Evolutionary conservation across 2,329 filamentous ascomycete genomes (phyloP), one percentile per base, ranked within the genome.

Genomic region (Fusarium keratoplasticum): DNA sequence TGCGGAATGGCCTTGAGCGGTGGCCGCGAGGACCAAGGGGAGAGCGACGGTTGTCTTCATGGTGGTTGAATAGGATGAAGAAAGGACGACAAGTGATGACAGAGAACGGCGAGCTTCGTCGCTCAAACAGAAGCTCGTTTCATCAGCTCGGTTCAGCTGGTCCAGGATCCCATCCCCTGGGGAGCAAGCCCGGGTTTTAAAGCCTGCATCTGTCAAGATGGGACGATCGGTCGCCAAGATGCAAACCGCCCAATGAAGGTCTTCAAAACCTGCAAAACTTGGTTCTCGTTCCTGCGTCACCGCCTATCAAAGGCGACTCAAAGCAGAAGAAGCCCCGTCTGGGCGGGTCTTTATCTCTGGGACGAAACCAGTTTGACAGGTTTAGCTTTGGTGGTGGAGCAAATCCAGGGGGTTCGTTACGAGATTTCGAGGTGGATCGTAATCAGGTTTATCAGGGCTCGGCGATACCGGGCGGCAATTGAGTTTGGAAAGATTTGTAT

Each of bases 21-120:
- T 62, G 20, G 61, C 61, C 42, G 67, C 64, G 50, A 73, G 59
- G 27, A 66, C 38, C 33, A 73, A 27, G 6, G 65, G 36, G 16
- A 69, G 36, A 13, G 61, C 55, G n/a, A 52, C 13, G 1, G 65
- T 6, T 31, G 44, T 52, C 57, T 63, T 69, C 68, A 69, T 73
- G 52, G 14, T n/a, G 13, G 40, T 38, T 61, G 31, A 64, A 42
- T 3, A 35, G 10, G 14, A 22, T 44, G 44, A 65, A 44, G 54
- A 7, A 6, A 29, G 54, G 35, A 6, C 13, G 25, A 57, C 20
- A 29, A 47, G 11, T n/a, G 47, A 52, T 18, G 40, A 66, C 10
- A 47, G 50, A 27, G 6, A 27, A 27, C 27, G 8, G 35, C 29
- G 27, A 40, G 3, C 11, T 31, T 33, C 47, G 44, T 50, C 40